Evolutionary conservation across 2,329 filamentous ascomycete species (phyloP).

Genomic region (Alternaria arborescens): DNA sequence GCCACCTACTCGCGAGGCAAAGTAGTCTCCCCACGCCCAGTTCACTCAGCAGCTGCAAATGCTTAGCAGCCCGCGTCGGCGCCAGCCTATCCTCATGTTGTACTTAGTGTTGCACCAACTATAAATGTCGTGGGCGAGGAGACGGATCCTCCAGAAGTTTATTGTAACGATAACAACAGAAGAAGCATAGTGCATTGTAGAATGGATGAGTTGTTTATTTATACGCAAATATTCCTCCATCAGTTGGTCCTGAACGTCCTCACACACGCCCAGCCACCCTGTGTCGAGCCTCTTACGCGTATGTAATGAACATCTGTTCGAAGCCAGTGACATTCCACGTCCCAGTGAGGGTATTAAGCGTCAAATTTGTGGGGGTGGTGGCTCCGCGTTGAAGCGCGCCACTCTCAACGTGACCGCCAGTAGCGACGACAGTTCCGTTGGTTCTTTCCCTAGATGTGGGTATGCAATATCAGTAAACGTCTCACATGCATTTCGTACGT

Average conservation of each 20-base stretch:
- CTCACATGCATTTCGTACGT: too few species aligned
- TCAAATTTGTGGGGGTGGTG: slow-evolving; percentile 44
- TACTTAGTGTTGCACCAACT: background rate
- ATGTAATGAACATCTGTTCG: slow-evolving; percentile 39
- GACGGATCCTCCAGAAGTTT: slow-evolving; percentile 13
- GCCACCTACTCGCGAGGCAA: slow-evolving; percentile 38
- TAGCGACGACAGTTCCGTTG: slow-evolving; percentile 44
- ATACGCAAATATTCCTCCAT: background rate
- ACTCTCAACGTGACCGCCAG: slow-evolving; percentile 58
- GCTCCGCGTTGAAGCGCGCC: slow-evolving; percentile 59
- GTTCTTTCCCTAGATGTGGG: slow-evolving; percentile 42
- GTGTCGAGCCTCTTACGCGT: slow-evolving; percentile 31
- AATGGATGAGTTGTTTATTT: background rate
- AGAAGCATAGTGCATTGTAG: background rate
- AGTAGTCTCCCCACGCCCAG: slow-evolving; percentile 28
- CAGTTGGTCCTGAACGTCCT: background rate
- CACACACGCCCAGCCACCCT: background rate
- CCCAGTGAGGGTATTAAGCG: slow-evolving; percentile 39
- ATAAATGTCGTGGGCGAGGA: background rate
- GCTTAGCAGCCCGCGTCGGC: background rate
- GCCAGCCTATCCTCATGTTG: background rate
- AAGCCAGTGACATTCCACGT: slow-evolving; percentile 41
- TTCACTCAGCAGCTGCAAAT: background rate
- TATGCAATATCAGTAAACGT: too few species aligned
- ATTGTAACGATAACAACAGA: background rate